A percentile compares a stretch with the other conserved stretches of the same genome.
These are phyloP conservation scores for Marchantia polymorpha DNA, from an alignment of 225 moss, liverwort and hornwort species.

Conservation along the genomic window DNA sequence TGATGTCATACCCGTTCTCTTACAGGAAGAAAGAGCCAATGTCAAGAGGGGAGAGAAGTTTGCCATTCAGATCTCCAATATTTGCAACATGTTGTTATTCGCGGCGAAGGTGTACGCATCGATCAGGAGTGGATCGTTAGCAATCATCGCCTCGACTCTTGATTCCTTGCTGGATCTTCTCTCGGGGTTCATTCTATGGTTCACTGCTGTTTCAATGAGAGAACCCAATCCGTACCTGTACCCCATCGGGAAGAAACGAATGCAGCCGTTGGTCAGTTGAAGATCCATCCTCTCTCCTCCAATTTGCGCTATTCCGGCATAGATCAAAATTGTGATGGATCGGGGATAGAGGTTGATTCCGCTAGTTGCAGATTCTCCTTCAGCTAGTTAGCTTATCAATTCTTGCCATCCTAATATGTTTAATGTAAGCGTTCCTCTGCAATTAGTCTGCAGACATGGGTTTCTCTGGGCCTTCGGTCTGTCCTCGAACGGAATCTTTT, in stretches of 20 bases:
- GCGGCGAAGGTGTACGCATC: constrained; percentile 64
- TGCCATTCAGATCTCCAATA: constrained; percentile 77
- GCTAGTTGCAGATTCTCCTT: too few species aligned
- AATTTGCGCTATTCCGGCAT: background rate
- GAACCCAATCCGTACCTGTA: constrained; percentile 50
- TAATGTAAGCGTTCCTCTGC: too few species aligned
- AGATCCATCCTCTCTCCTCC: background rate
- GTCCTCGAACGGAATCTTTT: background rate
- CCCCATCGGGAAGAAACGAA: constrained; percentile 64
- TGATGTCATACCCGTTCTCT: background rate
- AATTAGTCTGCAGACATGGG: too few species aligned
- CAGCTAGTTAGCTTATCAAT: too few species aligned
- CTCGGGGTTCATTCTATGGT: constrained; percentile 61
- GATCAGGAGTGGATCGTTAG: constrained; percentile 61
- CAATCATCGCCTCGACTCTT: constrained; percentile 89
- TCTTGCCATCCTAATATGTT: too few species aligned
- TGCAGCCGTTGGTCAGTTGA: constrained; percentile 63
- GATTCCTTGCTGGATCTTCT: constrained; percentile 59
- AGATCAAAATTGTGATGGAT: background rate
- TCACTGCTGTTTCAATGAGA: constrained; percentile 52
- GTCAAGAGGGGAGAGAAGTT: constrained; percentile 55
- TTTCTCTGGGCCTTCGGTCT: background rate
- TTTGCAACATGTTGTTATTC: constrained; percentile 56
- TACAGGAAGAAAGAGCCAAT: constrained; percentile 63
- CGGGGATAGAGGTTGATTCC: too few species aligned